A percentile compares a stretch with the other conserved stretches of the same genome.
These are phyloP conservation scores for Aquilaria malaccensis DNA, from an alignment of 345 rosid genomes.

Conservation along the genomic window DNA sequence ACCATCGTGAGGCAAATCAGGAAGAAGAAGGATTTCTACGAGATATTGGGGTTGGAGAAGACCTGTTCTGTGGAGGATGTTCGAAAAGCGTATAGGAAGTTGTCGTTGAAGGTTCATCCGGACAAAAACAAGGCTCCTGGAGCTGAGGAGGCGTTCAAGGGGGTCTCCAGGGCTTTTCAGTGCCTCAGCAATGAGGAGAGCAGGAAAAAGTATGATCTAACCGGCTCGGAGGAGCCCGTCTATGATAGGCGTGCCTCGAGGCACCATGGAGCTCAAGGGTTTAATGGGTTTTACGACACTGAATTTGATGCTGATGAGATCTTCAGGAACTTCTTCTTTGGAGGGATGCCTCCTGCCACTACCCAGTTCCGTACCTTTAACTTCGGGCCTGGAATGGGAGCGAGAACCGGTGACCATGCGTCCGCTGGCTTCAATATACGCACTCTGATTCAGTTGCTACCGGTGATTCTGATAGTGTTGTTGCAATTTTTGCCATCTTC, in stretches of 20 bases:
- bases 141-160: conserved; percentile 85
- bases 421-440: conserved; percentile 59
- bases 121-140: conserved; percentile 96
- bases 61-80: conserved; percentile 71
- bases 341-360: conserved; percentile 71
- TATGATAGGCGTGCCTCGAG: conserved; percentile 39
- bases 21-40: conserved; percentile 81
- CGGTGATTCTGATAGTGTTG: conserved; percentile 62
- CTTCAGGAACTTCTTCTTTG: conserved; percentile 87
- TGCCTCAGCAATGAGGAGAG: conserved; percentile 73
- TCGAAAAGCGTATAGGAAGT: conserved; percentile 75
- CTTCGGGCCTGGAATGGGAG: conserved; percentile 62
- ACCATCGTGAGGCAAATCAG: conserved; percentile 62
- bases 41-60: conserved; percentile 67
- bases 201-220: conserved; percentile 60
- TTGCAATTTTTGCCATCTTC: conserved; percentile 75
- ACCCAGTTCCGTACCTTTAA: conserved; percentile 64
- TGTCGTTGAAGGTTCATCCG: conserved; percentile 88
- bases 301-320: conserved; percentile 92
- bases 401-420: conserved; percentile 41
- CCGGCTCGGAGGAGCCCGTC: conserved; percentile 75
- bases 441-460: conserved; percentile 66
- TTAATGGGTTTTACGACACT: conserved; percentile 56
- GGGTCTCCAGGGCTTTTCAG: conserved; percentile 86
- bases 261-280: conserved; percentile 30